A percentile compares a stretch with the other conserved stretches of the same genome.
phyloP scores from a whole-genome alignment of 306 rosid species.

The Phaseolus lunatus region DNA sequence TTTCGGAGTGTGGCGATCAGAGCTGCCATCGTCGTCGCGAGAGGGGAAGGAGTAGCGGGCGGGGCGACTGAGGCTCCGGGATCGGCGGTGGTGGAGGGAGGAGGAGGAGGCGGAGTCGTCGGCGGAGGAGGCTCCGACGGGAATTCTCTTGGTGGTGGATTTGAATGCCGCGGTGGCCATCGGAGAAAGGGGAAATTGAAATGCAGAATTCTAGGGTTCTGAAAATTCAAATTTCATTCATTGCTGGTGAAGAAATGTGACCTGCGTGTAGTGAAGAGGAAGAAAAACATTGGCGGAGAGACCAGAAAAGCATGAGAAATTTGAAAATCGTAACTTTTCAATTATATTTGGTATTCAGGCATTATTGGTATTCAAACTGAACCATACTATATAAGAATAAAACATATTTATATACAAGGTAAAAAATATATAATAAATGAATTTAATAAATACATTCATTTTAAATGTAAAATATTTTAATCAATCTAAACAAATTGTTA shows the following conservation, averaged over 20 bases:
- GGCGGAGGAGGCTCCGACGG: conserved; percentile 59
- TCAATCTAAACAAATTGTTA: too few species aligned
- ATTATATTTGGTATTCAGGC: neutral
- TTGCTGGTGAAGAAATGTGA: conserved; percentile 13
- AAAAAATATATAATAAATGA: too few species aligned
- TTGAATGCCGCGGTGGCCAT: conserved; percentile 98
- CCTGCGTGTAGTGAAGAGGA: neutral
- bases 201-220: conserved; percentile 22
- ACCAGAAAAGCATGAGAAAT: neutral
- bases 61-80: conserved; percentile 86
- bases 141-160: conserved; percentile 80
- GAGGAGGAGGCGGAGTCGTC: conserved; percentile 69
- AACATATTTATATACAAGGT: neutral
- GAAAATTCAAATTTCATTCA: conserved; percentile 6
- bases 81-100: conserved; percentile 71
- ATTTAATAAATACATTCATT: too few species aligned
- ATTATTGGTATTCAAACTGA: neutral
- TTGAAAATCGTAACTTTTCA: conserved; percentile 26
- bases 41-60: conserved; percentile 55
- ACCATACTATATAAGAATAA: neutral
- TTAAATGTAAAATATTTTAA: too few species aligned
- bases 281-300: conserved; percentile 36
- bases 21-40: conserved; percentile 46
- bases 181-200: neutral
- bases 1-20: conserved; percentile 49